phyloP scores from a whole-genome alignment of 192 early-diverging fungal genomes.

The Coemansia sp. region DNA sequence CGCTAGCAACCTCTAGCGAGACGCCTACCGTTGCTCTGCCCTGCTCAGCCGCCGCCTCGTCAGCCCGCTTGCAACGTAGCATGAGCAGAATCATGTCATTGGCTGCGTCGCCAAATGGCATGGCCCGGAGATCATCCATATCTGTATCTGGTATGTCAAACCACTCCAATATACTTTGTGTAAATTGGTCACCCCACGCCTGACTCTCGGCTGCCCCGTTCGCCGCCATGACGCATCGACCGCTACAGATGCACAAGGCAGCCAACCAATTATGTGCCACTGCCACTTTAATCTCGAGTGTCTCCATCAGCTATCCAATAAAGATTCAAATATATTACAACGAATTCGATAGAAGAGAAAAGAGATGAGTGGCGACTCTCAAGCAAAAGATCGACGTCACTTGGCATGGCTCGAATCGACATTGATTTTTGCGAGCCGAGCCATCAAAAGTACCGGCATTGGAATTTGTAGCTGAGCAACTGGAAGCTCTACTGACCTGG shows the following conservation, averaged over 20 bases:
- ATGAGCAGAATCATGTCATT: slow-evolving; percentile 44
- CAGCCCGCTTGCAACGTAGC: slow-evolving; percentile 36
- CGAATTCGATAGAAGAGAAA: background rate
- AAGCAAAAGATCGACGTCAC: background rate
- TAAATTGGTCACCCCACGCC: slow-evolving; percentile 27
- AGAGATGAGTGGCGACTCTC: background rate
- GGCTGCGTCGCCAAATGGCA: slow-evolving; percentile 38
- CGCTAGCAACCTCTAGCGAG: slow-evolving; percentile 24
- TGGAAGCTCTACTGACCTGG: no score
- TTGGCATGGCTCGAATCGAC: background rate
- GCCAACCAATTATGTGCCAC: slow-evolving; percentile 35
- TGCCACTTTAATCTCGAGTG: slow-evolving; percentile 26
- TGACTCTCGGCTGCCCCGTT: slow-evolving; percentile 20
- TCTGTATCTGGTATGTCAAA: slow-evolving; percentile 20
- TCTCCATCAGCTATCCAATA: slow-evolving; percentile 19
- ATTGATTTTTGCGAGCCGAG: background rate
- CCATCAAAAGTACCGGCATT: background rate
- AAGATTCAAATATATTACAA: background rate
- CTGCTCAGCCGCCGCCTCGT: slow-evolving; percentile 25
- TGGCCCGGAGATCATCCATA: slow-evolving; percentile 14
- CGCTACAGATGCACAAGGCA: slow-evolving; percentile 42
- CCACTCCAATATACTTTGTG: slow-evolving; percentile 44
- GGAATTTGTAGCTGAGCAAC: no score
- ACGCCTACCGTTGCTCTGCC: background rate
- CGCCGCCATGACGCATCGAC: slow-evolving; percentile 41